Evolutionary conservation across 2,329 filamentous ascomycete species (phyloP).

Genomic region (Cryphonectria radicalis): DNA sequence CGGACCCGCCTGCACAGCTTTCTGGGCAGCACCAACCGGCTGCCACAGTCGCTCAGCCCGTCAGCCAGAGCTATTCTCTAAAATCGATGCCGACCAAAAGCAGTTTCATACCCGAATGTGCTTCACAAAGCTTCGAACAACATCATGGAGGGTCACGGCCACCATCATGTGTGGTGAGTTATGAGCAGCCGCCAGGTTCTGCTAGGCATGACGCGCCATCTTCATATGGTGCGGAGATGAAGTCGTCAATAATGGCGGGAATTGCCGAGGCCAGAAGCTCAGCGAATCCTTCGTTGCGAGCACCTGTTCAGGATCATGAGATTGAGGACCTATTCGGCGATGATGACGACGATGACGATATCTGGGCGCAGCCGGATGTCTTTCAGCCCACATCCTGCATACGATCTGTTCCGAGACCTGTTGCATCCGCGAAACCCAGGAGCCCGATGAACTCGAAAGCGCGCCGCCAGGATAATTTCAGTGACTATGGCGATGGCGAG

Average conservation of each 20-base stretch:
- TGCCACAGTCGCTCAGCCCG: constrained; percentile 51
- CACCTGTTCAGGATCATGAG: constrained; percentile 13
- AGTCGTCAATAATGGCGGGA: constrained; percentile 9
- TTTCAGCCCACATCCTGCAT: constrained; percentile 12
- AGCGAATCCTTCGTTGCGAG: constrained; percentile 16
- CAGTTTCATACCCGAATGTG: constrained; percentile 38
- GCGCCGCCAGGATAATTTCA: constrained; percentile 34
- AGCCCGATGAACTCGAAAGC: constrained; percentile 31
- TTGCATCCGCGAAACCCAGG: constrained; percentile 28
- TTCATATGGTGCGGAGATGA: constrained; percentile 30
- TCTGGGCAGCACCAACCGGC: constrained; percentile 39
- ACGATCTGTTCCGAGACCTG: constrained; percentile 11
- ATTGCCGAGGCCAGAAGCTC: neutral
- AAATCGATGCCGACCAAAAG: constrained; percentile 41
- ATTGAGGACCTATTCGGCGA: constrained; percentile 33
- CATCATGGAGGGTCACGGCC: constrained; percentile 47
- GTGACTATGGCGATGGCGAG: constrained; percentile 43
- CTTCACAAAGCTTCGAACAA: constrained; percentile 56
- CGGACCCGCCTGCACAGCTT: constrained; percentile 35
- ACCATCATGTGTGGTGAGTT: constrained; percentile 22
- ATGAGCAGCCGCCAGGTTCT: constrained; percentile 24
- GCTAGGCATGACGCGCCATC: constrained; percentile 22
- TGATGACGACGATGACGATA: constrained; percentile 34
- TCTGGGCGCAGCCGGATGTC: constrained; percentile 21
- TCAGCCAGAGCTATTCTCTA: constrained; percentile 34